Conservation (phyloP, 352 stramenopile genomes). For the Phytopythium cucurbitacearum region DNA sequence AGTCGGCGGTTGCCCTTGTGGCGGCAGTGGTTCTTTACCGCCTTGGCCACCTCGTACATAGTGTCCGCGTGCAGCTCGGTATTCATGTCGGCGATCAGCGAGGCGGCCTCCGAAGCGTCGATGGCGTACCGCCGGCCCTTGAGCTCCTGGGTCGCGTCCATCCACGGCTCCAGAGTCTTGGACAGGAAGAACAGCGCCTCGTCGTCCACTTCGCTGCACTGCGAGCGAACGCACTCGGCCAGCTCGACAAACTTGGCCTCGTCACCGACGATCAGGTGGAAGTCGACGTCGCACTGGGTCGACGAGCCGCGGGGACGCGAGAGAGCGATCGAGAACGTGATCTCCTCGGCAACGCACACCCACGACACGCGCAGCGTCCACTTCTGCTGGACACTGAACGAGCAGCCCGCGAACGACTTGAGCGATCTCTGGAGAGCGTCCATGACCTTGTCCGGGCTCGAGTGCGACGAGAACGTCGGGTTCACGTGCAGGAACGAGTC, state of each 20-base stretch:
- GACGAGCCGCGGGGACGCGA: conserved; percentile 21
- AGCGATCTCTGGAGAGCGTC: conserved; percentile 33
- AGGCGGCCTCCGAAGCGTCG: conserved; percentile 33
- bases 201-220: conserved; percentile 54
- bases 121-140: conserved; percentile 51
- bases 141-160: conserved; percentile 52
- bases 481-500: conserved; percentile 46
- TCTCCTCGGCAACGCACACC: conserved; percentile 63
- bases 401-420: conserved; percentile 32
- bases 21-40: conserved; percentile 67
- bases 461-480: conserved; percentile 42
- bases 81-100: conserved; percentile 59
- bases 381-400: conserved; percentile 21
- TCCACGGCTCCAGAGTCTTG: conserved; percentile 43
- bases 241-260: conserved; percentile 55
- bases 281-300: conserved; percentile 52
- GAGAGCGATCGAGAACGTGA: conserved; percentile 51
- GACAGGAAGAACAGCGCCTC: conserved; percentile 53
- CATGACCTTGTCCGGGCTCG: conserved; percentile 46
- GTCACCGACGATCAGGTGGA: conserved; percentile 40
- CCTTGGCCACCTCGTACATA: conserved; percentile 57
- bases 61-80: conserved; percentile 49
- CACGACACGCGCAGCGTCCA: conserved; percentile 49
- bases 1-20: conserved; percentile 66
- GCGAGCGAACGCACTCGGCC: conserved; percentile 39